Conservation (phyloP, 257 asterid species). For the Lithospermum erythrorhizon region DNA sequence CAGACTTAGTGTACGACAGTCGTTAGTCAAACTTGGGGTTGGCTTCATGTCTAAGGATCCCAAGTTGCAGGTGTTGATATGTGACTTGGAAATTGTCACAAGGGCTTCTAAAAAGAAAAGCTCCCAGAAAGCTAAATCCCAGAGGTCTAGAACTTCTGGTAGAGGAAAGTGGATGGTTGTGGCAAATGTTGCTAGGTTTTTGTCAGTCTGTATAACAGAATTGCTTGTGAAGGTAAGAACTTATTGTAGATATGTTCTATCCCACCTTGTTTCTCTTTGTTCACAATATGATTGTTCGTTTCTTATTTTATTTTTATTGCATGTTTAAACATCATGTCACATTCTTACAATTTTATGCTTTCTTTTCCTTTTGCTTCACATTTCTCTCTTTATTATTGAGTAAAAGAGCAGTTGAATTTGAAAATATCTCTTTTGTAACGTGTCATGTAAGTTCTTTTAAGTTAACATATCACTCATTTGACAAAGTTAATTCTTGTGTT, state of each 20-base stretch:
- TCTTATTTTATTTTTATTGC: background rate
- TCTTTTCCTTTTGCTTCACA: background rate
- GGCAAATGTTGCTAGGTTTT: slow-evolving; percentile 88
- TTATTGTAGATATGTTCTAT: slow-evolving; percentile 5
- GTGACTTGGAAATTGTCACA: slow-evolving; percentile 79
- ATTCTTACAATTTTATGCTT: background rate
- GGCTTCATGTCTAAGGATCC: slow-evolving; percentile 96
- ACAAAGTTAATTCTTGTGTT: no score
- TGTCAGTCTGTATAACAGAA: slow-evolving; percentile 76
- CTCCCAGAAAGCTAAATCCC: slow-evolving; percentile 47
- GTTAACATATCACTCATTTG: no score
- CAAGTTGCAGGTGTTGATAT: slow-evolving; percentile 77
- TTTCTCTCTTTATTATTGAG: background rate
- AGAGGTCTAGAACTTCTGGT: slow-evolving; percentile 68
- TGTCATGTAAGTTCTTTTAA: no score
- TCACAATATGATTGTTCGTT: background rate
- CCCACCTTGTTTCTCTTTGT: background rate
- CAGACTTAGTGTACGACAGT: slow-evolving; percentile 85
- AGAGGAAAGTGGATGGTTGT: slow-evolving; percentile 93
- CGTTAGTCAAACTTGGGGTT: slow-evolving; percentile 86
- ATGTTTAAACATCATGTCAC: background rate
- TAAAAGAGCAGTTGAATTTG: no score
- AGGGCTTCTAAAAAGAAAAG: slow-evolving; percentile 54
- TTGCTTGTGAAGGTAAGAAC: slow-evolving; percentile 60
- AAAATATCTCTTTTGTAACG: no score